These are phyloP conservation scores for Arabidopsis suecica DNA, from an alignment of 345 rosid genomes.

Conservation along the genomic window DNA sequence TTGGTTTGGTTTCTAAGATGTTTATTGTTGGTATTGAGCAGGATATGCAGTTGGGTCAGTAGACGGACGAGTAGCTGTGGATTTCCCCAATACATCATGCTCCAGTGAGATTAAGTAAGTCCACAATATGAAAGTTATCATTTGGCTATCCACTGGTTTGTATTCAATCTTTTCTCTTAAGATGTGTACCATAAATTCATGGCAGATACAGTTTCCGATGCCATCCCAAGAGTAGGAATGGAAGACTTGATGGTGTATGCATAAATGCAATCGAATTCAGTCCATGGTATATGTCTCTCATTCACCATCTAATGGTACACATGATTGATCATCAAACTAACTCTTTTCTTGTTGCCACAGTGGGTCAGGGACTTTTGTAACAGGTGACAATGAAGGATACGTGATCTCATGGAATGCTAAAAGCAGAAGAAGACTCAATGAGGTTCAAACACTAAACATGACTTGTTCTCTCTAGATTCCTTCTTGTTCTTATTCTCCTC, in stretches of 20 bases:
- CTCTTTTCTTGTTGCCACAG: constrained; percentile 43
- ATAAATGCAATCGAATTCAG: constrained; percentile 71
- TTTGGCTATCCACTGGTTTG: neutral
- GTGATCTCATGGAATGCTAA: constrained; percentile 70
- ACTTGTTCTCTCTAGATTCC: constrained; percentile 22
- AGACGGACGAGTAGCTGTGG: constrained; percentile 81
- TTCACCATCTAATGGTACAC: constrained; percentile 2
- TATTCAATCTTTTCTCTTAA: neutral
- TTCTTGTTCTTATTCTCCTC: neutral
- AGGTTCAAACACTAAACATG: constrained; percentile 55
- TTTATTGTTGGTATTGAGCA: constrained; percentile 39
- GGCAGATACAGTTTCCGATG: constrained; percentile 80
- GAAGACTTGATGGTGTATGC: constrained; percentile 58
- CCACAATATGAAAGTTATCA: neutral
- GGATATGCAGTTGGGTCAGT: constrained; percentile 90
- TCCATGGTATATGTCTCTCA: constrained; percentile 34
- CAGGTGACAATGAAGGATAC: constrained; percentile 82
- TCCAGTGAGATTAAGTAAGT: constrained; percentile 61
- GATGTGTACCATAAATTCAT: neutral
- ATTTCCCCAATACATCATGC: constrained; percentile 53
- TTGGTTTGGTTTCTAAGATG: constrained; percentile 31
- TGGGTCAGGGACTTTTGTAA: constrained; percentile 60
- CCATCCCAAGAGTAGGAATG: constrained; percentile 68
- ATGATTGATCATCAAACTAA: constrained; percentile 17
- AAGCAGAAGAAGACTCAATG: constrained; percentile 67